Percentiles rank a stretch among this genome's conserved stretches.
These are phyloP conservation scores for Pleodorina starrii DNA, from an alignment of 139 green algal genomes.

Conservation along the genomic window DNA sequence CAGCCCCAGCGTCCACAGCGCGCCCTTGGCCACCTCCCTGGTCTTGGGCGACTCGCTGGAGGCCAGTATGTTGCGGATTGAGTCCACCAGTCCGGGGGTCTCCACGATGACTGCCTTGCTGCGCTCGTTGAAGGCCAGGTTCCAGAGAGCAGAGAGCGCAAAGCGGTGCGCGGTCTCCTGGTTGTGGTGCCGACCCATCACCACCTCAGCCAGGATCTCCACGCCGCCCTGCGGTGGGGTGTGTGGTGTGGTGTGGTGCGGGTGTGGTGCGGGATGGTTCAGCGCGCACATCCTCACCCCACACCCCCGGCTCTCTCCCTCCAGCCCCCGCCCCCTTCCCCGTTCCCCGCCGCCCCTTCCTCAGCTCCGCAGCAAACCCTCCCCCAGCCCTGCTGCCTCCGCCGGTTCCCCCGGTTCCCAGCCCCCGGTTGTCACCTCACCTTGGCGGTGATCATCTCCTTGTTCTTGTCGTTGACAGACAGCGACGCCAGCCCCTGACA, in stretches of 20 bases:
- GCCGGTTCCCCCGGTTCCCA: too few relatives aligned
- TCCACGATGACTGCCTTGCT: conserved; percentile 41
- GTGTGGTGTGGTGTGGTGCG: too few relatives aligned
- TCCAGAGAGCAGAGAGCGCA: conserved; percentile 64
- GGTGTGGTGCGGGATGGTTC: too few relatives aligned
- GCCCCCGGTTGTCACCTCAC: neutral
- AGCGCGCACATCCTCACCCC: too few relatives aligned
- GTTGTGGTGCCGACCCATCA: conserved; percentile 61
- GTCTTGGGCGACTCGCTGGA: conserved; percentile 56
- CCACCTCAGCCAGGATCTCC: conserved; percentile 54
- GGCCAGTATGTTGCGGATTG: conserved; percentile 58
- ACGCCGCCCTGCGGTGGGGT: conserved; percentile 40
- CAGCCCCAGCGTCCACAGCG: conserved; percentile 67
- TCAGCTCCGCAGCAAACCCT: too few relatives aligned
- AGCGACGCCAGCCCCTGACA: conserved; percentile 66
- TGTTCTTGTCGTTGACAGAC: conserved; percentile 66
- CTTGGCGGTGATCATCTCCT: conserved; percentile 54
- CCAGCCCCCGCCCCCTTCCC: too few relatives aligned
- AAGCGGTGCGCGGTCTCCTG: conserved; percentile 64
- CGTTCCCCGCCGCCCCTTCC: too few relatives aligned
- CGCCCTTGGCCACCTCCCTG: conserved; percentile 68
- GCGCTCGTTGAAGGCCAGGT: conserved; percentile 69
- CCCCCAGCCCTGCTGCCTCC: too few relatives aligned
- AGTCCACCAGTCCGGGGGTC: conserved; percentile 63
- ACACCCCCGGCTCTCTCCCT: too few relatives aligned